Base-by-base conservation (phyloP, 371 early-diverging fungal species). In the Mucor lusitanicus region DNA sequence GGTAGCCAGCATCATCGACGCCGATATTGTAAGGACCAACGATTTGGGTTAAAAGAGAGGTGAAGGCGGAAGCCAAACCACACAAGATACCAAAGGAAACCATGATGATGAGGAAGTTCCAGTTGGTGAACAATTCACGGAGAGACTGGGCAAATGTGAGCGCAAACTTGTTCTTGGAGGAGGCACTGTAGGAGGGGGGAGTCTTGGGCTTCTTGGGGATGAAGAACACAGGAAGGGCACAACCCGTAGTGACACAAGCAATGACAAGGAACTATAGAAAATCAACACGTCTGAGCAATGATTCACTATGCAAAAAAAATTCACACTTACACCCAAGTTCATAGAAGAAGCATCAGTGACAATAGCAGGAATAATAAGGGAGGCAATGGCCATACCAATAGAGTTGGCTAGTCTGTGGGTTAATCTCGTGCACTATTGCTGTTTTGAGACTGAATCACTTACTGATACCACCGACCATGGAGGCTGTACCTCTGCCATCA, bases 51-150 rank as follows among this genome's bases (percentile, higher is more conserved):
- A 90, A 75, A 23, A 90, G 68, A 8, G 90, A 87, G 0, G 89
- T 79, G 32, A 87, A 76, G 39, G 88, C 82, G 30, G 88, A 88
- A 71, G 89, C 87, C 60, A 88, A 70, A 23, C 90, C 92, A 62
- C 88, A 84, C 57, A 87, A 69, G 19, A 84, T 67, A 28, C 86
- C 88, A 70, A 89, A 88, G 30, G 84, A 46, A 48, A 78, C 55
- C 72, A 85, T 75, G 42, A 91, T 70, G 60, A 89, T 76, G 25
- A 87, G 64, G 66, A 85, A 91, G 63, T 83, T 75, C 48, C 72
- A 78, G 69, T 89, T 91, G n/a, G 67, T 70, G 21, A 78, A 58
- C 35, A 89, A 77, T 32, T 77, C 61, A 57, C 70, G 68, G 32
- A 90, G 60, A 21, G 83, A 81, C 61, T 76, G 71, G 61, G 66